Conservation (phyloP, 345 rosid genomes). For the Raphanus raphanistrum region DNA sequence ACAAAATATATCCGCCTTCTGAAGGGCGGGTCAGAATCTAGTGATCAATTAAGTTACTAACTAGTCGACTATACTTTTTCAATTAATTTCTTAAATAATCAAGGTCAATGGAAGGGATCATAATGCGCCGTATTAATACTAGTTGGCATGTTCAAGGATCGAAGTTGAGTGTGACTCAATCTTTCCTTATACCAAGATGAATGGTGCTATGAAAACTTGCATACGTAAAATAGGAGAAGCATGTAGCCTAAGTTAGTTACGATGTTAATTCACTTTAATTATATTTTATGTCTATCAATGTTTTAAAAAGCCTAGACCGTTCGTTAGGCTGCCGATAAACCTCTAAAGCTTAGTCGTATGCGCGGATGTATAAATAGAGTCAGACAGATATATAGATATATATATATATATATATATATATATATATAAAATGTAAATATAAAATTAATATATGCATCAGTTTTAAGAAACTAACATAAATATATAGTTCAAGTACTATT, state of each 20-base stretch:
- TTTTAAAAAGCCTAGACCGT: too few relatives aligned
- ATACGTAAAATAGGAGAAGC: slow-evolving; percentile 2
- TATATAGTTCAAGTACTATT: too few relatives aligned
- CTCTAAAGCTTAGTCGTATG: too few relatives aligned
- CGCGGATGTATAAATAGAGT: too few relatives aligned
- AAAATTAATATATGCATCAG: too few relatives aligned
- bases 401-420: too few relatives aligned
- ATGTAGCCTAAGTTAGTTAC: slow-evolving; percentile 10
- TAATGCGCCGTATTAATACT: slow-evolving; percentile 24
- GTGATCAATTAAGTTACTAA: background rate
- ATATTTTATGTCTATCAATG: background rate
- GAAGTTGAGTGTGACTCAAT: slow-evolving; percentile 20
- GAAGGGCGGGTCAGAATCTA: too few relatives aligned
- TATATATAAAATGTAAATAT: too few relatives aligned
- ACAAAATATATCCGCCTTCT: too few relatives aligned
- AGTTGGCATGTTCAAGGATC: slow-evolving; percentile 24
- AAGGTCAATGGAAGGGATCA: slow-evolving; percentile 22
- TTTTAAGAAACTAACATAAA: too few relatives aligned
- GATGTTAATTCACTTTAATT: slow-evolving; percentile 3
- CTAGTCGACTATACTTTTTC: background rate
- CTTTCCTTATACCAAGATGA: slow-evolving; percentile 9
- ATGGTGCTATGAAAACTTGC: background rate
- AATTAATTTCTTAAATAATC: background rate
- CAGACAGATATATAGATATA: too few relatives aligned
- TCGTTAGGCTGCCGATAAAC: too few relatives aligned